Percentiles rank a stretch among this genome's conserved stretches.
Evolutionary conservation across 306 rosid species (phyloP).

Genomic region (Rosa multiflora): DNA sequence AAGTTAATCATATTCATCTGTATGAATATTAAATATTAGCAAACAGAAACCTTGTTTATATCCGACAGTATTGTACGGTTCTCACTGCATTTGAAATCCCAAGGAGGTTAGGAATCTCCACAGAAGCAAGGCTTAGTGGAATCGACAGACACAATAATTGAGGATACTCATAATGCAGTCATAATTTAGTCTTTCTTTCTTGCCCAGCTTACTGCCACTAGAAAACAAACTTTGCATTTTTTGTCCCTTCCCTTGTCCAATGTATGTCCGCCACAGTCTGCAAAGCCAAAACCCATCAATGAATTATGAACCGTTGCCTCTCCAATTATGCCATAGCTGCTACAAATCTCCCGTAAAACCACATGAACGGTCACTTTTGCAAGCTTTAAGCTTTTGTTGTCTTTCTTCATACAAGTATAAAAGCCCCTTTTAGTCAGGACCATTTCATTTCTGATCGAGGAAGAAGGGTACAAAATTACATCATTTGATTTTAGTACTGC

Average conservation of each 20-base stretch:
- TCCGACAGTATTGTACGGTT: constrained; percentile 7
- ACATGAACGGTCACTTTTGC: constrained; percentile 17
- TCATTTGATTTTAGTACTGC: background rate
- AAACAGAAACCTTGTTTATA: constrained; percentile 11
- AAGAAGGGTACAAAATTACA: background rate
- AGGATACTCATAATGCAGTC: background rate
- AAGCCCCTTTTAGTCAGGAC: background rate
- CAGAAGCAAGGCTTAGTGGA: background rate
- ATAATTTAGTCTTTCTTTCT: background rate
- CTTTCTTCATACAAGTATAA: no score
- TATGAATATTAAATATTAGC: background rate
- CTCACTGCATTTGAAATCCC: constrained; percentile 25
- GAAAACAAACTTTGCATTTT: constrained; percentile 14
- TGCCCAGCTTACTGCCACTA: background rate
- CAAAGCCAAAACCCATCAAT: background rate
- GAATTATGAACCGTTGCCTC: background rate
- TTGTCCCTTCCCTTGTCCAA: constrained; percentile 21
- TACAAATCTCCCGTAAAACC: background rate
- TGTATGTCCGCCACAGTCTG: constrained; percentile 15
- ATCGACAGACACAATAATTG: constrained; percentile 13
- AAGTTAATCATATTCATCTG: background rate
- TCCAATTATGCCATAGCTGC: background rate
- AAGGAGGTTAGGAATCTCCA: constrained; percentile 6
- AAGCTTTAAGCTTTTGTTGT: constrained; percentile 6
- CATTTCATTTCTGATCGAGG: background rate